Evolutionary conservation across 1,284 basidiomycete genomes (phyloP), one percentile per base, ranked within the genome.

Genomic region (Fomitopsis betulina): DNA sequence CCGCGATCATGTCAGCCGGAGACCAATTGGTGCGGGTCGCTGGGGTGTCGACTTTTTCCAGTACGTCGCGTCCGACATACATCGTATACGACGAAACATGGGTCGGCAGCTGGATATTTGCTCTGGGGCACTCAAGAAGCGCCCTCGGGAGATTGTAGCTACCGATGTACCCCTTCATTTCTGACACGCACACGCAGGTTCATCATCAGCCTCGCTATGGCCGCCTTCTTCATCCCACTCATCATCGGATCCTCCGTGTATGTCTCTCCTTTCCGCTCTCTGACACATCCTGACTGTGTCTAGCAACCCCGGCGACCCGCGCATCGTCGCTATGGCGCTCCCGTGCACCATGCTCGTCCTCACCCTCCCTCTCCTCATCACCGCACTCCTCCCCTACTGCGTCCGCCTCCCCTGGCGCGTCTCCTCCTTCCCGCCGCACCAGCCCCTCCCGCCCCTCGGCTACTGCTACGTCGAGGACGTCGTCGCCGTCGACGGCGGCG

Each of bases 381-480:
- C 70, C 58, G 67, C 65, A 30, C 52, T 70, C 52, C 70, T 67
- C 56, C 68, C 68, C 4, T 66, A 67, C 56, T 57, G 56, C 25
- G 52, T 73, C 58, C 67, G 65, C 49, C 54, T 72, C 35, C 72
- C 72, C 50, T 62, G 69, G 63, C 70, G 71, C 45, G 64, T 71
- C 38, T 72, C 71, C 15, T 73, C 71, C 32, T 66, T 73, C 56
- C 70, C 70, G 2, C 55, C 66, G 2, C 58, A 60, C 51, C 63
- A 68, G 27, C 65, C 63, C 13, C 68, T 72, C 23, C 71, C 70
- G 1, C 72, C 72, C 1, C 63, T 65, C 25, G 67, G 67, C 3
- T 72, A 69, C 65, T 70, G 67, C 45, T 63, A 69, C 55, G 68
- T 70, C 39, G 71, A 73, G 58, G 72, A 72, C 60, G 54, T 72